These are phyloP conservation scores for Trichoderma atrobrunneum DNA, from an alignment of 2,329 filamentous ascomycete genomes.

Conservation along the genomic window DNA sequence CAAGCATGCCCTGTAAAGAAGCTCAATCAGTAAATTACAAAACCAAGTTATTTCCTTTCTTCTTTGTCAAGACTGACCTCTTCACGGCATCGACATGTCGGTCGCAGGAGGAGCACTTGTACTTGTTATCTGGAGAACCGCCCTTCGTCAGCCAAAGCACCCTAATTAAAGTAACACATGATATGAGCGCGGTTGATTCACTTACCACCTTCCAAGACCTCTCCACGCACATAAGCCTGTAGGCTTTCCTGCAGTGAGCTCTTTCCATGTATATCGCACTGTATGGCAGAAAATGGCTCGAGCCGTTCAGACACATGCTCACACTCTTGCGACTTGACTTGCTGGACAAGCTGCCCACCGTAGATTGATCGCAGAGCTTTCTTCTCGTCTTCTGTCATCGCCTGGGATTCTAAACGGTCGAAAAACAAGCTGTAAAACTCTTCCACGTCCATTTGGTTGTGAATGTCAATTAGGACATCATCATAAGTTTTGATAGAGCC, in stretches of 20 bases:
- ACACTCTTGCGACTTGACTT: constrained; percentile 94
- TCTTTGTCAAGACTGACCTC: constrained; percentile 46
- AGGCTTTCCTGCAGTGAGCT: constrained; percentile 78
- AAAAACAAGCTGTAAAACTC: constrained; percentile 96
- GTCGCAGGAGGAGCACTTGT: constrained; percentile 90
- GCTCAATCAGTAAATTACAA: constrained; percentile 20
- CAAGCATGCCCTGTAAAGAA: constrained; percentile 67
- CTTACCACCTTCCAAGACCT: constrained; percentile 86
- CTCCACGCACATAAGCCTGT: constrained; percentile 91
- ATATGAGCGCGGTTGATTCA: not conserved
- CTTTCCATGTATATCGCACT: constrained; percentile 96
- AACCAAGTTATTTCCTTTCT: not conserved
- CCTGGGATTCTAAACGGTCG: constrained; percentile 83
- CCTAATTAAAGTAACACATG: not conserved
- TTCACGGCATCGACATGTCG: constrained; percentile 91
- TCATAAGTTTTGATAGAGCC: constrained; percentile 78
- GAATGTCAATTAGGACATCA: constrained; percentile 77
- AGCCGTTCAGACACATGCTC: constrained; percentile 86
- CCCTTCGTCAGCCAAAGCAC: not conserved
- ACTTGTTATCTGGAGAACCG: constrained; percentile 78
- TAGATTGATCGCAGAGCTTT: constrained; percentile 78
- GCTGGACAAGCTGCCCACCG: constrained; percentile 86
- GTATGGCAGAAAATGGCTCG: constrained; percentile 90
- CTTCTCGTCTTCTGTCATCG: constrained; percentile 65
- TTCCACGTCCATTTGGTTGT: constrained; percentile 95